Evolutionary conservation across 352 stramenopile species (phyloP), one percentile per base, ranked within the genome.

Genomic region (Albugo laibachii): DNA sequence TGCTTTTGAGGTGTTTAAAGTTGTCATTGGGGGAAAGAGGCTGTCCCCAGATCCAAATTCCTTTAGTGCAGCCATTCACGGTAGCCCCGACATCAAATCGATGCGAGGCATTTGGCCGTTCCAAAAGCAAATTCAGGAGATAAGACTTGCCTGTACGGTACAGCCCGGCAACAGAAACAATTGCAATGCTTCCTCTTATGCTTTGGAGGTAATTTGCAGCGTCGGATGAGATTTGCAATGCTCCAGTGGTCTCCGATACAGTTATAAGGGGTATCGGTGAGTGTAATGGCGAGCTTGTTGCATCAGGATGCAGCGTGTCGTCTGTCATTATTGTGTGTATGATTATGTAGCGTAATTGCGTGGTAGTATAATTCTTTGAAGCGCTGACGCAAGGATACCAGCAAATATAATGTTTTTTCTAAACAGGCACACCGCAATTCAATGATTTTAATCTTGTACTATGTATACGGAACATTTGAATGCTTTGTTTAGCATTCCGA

Each of bases 21-120:
- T 14, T n/a, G 16, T 10, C 8, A 8, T 34, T 19, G 2, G 43
- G 18, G 15, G 43, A 43, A 42, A 89, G 70, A 24, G 80, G 80
- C 24, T 75, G 51, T 21, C 79, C 76, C 81, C 83, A 94, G 61
- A 95, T 85, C 81, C 83, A 95, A 49, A 95, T 93, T 45, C 83
- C 83, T 49, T 82, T 80, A 8, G 76, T 87, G 50, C 76, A 86
- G 36, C 69, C 73, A 41, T 84, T 79, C 1, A 87, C 62, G 2
- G 70, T 86, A 36, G 58, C 59, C 13, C 74, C 74, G 14, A 84
- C 75, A 41, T 64, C 58, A 65, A 93, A 93, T 61, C 81, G 82
- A 19, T 64, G 59, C 41, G 66, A 59, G 1, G 62, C 62, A 36
- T 62, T 58, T 38, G 76, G 55, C 24, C 63, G 49, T 20, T 52